Evolutionary conservation across 371 early-diverging fungal species (phyloP), one percentile per base, ranked within the genome.

Genomic region (Polyrhizophydium stewartii): DNA sequence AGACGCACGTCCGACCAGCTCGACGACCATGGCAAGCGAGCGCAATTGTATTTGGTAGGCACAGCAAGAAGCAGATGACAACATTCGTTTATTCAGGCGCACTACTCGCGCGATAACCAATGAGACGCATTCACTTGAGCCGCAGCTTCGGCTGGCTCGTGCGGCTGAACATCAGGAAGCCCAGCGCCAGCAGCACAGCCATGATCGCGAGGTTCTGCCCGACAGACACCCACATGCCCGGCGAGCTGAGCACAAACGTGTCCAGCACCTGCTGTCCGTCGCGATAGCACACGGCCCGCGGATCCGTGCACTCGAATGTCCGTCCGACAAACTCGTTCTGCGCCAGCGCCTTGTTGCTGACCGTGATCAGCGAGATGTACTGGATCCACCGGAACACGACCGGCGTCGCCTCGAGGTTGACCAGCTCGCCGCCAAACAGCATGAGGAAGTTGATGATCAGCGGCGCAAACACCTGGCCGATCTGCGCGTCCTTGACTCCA

Each of bases 381-480:
- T 74, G 71, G 38, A 65, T 55, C 68, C 68, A 67, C 57, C 61
- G 68, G 45, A 78, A 69, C 16, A 65, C 70, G 24, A 43, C 49
- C 17, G 83, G 69, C 25, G 76, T 68, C 10, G 66, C 67, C 13
- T 72, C 72, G 12, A 76, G 60, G 57, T 78, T 77, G 2, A 67
- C 58, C 30, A 85, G 60, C 6, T 65, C 63, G 0, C 83, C 83
- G 30, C 75, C 74, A 69, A 79, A 85, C 13, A 85, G 50, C 19
- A 80, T 45, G 58, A 85, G 79, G 5, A 78, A 28, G 53, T 77
- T 66, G 47, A 75, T 60, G 22, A 76, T 37, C 28, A 78, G 66
- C 21, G 82, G 72, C 6, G 73, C 81, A n/a, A 82, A 43, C 32
- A 77, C 73, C 63, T 78, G 82, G 3, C 73, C 79, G 21, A 82